Conservation (phyloP, 2,329 filamentous ascomycete species). For the Rhynchosporium secalis region DNA sequence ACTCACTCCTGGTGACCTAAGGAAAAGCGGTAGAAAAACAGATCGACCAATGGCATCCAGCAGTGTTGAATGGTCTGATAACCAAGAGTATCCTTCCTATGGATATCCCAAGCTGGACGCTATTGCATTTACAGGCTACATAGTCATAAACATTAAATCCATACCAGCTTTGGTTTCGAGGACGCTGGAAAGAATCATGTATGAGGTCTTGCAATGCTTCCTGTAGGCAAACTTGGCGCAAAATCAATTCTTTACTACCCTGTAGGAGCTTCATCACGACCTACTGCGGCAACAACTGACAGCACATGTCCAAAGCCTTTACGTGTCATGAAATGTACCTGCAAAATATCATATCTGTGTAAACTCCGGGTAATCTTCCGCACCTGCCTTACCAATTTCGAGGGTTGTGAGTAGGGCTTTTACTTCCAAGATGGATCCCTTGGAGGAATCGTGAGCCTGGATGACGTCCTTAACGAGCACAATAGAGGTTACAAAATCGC, state of each 20-base stretch:
- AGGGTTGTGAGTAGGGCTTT: background rate
- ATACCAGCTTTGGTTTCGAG: background rate
- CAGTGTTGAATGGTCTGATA: background rate
- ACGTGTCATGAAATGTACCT: background rate
- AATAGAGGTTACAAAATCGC: constrained; percentile 1
- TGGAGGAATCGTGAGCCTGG: background rate
- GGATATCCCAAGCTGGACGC: background rate
- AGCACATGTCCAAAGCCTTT: background rate
- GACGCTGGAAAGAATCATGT: background rate
- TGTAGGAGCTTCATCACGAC: background rate
- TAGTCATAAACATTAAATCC: background rate
- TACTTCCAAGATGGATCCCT: background rate
- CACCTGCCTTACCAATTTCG: background rate
- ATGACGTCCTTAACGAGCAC: background rate
- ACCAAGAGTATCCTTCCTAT: background rate
- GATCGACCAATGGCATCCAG: constrained; percentile 7
- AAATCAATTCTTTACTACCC: background rate
- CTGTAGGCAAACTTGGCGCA: background rate
- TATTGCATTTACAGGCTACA: background rate
- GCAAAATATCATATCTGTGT: background rate
- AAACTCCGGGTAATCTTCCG: constrained; percentile 1
- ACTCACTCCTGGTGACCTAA: background rate
- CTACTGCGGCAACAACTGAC: background rate
- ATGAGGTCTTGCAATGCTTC: background rate
- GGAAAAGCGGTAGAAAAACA: background rate